Evolutionary conservation across 331 rosid species (phyloP), one percentile per base, ranked within the genome.

Genomic region (Rosa hybrid): DNA sequence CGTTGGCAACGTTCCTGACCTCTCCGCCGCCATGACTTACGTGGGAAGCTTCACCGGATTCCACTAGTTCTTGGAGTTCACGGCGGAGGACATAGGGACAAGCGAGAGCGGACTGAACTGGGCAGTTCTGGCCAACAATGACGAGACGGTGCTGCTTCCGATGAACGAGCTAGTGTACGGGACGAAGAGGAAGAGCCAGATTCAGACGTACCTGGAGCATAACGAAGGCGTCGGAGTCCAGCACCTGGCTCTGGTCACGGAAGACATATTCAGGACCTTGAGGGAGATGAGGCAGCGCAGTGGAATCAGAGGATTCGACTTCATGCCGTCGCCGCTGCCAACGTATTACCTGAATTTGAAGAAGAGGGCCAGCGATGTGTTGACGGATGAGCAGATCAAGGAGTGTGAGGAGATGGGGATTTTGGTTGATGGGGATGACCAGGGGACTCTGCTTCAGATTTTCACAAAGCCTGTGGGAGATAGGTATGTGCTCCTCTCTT

Each of bases 391-490:
- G 3, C 92, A 93, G 90, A 91, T 95, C 8, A 87, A 87, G 83
- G 86, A 87, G 67, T 95, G 99, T 68, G 94, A 95, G 69, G 91
- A 96, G 49, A 88, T 96, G 85, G 99, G 97, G 77, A 93, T 95
- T 82, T 77, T 93, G 85, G 99, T 95, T 34, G 99, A 95, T 38
- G 88, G 84, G 69, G 99, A 95, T 76, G 94, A 93, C n/a, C 96
- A 90, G 78, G 99, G 97, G 6, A 95, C 99, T 72, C 83, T 95
- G 77, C 99, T 90, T 69, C 98, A 95, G 79, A 91, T 95, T 79
- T 95, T 95, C 90, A 95, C 99, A 8, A 95, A 95, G 80, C 98
- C 98, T 4, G 70, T 95, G 53, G 96, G 99, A 42, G 99, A 95
- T 80, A 88, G 98, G 98, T 92, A 27, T 5, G 3, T 59, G 14